Conservation (phyloP, 371 early-diverging fungal species). For the Rhizopus delemar region DNA sequence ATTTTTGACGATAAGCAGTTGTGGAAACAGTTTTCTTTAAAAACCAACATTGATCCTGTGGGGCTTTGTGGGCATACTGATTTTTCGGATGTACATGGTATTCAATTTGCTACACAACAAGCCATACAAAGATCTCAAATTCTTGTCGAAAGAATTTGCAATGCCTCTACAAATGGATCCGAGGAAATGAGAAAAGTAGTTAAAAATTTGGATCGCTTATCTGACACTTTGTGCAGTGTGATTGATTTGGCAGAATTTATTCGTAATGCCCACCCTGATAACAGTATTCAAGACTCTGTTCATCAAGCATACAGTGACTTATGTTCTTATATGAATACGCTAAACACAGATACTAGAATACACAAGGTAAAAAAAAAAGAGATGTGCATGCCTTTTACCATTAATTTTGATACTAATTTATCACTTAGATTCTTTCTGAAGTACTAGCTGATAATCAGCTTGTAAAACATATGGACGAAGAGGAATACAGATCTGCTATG, state of each 20-base stretch:
- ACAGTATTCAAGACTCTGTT: conserved; percentile 70
- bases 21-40: conserved; percentile 12
- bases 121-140: conserved; percentile 55
- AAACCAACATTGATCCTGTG: not conserved
- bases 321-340: conserved; percentile 84
- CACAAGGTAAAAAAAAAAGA: conserved; percentile 65
- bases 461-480: conserved; percentile 51
- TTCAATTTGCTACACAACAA: conserved; percentile 43
- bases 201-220: conserved; percentile 85
- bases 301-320: conserved; percentile 76
- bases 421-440: conserved; percentile 59
- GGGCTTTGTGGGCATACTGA: conserved; percentile 47
- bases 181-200: conserved; percentile 71
- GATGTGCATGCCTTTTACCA: not conserved
- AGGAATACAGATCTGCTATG: conserved; percentile 79
- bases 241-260: conserved; percentile 93
- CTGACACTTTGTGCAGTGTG: conserved; percentile 86
- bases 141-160: conserved; percentile 60
- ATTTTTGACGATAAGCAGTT: conserved; percentile 39
- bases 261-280: conserved; percentile 88
- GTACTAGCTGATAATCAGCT: conserved; percentile 65
- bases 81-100: conserved; percentile 37
- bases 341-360: conserved; percentile 88
- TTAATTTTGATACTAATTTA: not conserved
- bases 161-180: conserved; percentile 57